Percentiles rank a stretch among this genome's conserved stretches.
These are phyloP conservation scores for Alternaria tenuissima DNA, from an alignment of 2,329 filamentous ascomycete species.

Conservation along the genomic window DNA sequence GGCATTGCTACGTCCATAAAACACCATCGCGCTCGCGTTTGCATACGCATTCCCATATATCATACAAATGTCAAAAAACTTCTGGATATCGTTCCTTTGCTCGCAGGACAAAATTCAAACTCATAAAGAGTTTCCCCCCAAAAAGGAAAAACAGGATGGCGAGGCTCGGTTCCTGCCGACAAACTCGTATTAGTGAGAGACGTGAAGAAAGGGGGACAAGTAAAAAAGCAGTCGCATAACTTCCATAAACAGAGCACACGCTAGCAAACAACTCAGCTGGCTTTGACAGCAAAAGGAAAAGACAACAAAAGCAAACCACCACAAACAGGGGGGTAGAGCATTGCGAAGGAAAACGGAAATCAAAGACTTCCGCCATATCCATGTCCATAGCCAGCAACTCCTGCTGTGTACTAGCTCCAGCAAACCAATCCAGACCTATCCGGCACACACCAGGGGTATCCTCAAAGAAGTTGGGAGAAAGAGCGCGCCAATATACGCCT, in stretches of 20 bases:
- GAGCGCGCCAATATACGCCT: constrained; percentile 13
- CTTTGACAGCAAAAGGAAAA: no score
- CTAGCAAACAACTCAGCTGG: no score
- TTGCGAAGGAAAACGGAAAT: no score
- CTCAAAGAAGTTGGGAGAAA: constrained; percentile 2
- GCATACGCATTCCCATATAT: not conserved
- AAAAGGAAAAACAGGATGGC: not conserved
- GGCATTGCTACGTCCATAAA: not conserved
- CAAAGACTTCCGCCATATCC: not conserved
- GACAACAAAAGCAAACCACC: not conserved
- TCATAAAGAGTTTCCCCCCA: not conserved
- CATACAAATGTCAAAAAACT: not conserved
- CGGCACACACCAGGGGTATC: constrained; percentile 9
- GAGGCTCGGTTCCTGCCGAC: constrained; percentile 6
- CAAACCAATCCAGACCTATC: not conserved
- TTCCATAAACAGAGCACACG: no score
- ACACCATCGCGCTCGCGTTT: not conserved
- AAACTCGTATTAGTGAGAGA: constrained; percentile 17
- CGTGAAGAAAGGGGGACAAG: not conserved
- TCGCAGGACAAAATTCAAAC: not conserved
- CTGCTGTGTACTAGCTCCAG: not conserved
- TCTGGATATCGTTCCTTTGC: constrained; percentile 1
- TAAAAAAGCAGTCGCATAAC: not conserved
- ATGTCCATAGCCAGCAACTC: not conserved
- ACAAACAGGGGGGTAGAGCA: not conserved